Percentiles rank a stretch among this genome's conserved stretches.
Conservation (phyloP, 306 rosid genomes). For the Calophaca sinica region DNA sequence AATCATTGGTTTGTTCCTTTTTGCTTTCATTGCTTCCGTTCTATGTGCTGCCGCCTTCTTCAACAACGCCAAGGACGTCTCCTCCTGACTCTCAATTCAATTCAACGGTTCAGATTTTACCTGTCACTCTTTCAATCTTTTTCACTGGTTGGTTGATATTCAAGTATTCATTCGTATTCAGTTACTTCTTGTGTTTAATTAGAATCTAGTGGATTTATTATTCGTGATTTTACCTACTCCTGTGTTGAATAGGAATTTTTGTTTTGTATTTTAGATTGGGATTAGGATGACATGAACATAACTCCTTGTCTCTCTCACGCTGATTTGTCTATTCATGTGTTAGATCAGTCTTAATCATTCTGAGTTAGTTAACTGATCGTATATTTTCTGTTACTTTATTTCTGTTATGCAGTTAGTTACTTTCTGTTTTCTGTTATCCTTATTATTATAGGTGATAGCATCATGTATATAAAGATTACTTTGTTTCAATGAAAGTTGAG, state of each 20-base stretch:
- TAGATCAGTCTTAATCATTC: not conserved
- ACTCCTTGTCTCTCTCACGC: not conserved
- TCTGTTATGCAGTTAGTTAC: not conserved
- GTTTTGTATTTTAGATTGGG: not conserved
- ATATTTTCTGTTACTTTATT: too few relatives aligned
- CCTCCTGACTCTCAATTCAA: slow-evolving; percentile 48
- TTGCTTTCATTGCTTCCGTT: slow-evolving; percentile 70
- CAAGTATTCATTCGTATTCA: not conserved
- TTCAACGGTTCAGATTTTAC: not conserved
- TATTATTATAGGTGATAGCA: not conserved
- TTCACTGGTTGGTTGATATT: not conserved
- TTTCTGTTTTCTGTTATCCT: not conserved
- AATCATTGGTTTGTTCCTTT: slow-evolving; percentile 60
- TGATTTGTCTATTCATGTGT: not conserved
- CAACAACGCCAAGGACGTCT: slow-evolving; percentile 58
- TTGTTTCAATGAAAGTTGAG: too few relatives aligned
- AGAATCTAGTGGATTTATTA: not conserved
- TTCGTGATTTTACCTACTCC: not conserved
- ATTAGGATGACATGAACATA: not conserved
- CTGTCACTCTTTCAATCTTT: not conserved
- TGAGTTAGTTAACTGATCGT: not conserved
- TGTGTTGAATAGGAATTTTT: not conserved
- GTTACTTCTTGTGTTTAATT: not conserved
- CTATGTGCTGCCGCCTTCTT: slow-evolving; percentile 78
- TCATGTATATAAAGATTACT: not conserved